Conservation (phyloP, 495 filamentous ascomycete genomes). For the Rhizodiscina lignyota region DNA sequence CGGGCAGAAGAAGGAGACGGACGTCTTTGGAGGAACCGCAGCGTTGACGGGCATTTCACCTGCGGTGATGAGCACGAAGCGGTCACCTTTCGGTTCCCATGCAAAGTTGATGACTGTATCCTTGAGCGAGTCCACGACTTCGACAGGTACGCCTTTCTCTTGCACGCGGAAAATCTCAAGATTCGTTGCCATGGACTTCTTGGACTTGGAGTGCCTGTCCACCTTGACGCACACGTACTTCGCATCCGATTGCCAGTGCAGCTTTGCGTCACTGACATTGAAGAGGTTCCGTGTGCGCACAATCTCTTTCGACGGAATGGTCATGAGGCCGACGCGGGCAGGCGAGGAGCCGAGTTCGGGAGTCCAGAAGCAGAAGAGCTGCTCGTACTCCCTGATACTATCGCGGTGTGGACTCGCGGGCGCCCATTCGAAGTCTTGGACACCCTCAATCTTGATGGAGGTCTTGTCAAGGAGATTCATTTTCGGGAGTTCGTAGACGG, state of each 20-base stretch:
- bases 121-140: slow-evolving; percentile 92
- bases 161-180: slow-evolving; percentile 93
- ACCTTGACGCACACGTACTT: slow-evolving; percentile 96
- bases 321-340: slow-evolving; percentile 94
- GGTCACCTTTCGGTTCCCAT: slow-evolving; percentile 94
- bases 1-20: slow-evolving; percentile 88
- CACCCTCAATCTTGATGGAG: slow-evolving; percentile 84
- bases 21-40: slow-evolving; percentile 82
- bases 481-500: slow-evolving; percentile 80
- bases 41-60: slow-evolving; percentile 63
- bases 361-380: slow-evolving; percentile 96
- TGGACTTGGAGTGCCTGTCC: slow-evolving; percentile 95
- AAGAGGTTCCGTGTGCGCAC: slow-evolving; percentile 91
- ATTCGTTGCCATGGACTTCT: slow-evolving; percentile 92
- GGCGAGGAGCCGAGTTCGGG: slow-evolving; percentile 96
- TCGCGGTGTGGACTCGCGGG: slow-evolving; percentile 65
- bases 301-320: slow-evolving; percentile 80
- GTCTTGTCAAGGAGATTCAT: slow-evolving; percentile 86
- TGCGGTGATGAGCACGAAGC: slow-evolving; percentile 94
- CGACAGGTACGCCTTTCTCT: slow-evolving; percentile 94
- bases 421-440: slow-evolving; percentile 96
- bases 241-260: slow-evolving; percentile 92
- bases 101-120: slow-evolving; percentile 98
- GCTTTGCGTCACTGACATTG: slow-evolving; percentile 91
- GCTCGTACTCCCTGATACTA: slow-evolving; percentile 76